Evolutionary conservation across 2,329 filamentous ascomycete species (phyloP).

Genomic region (Mycocentrospora acerina): DNA sequence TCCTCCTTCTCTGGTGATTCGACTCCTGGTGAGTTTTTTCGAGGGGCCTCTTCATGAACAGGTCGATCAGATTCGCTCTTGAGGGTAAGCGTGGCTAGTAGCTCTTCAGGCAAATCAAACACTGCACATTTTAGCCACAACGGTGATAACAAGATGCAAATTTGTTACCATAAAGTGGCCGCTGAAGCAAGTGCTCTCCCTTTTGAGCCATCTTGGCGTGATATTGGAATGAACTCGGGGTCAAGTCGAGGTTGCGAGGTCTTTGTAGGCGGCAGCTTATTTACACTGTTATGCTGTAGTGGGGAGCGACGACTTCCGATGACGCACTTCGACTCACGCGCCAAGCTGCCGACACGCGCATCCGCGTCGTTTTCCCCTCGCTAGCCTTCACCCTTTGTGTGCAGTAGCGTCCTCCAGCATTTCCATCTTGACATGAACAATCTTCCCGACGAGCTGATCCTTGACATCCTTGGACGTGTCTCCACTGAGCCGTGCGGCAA

Average conservation of each 20-base stretch:
- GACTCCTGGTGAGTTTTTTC: conserved; percentile 5
- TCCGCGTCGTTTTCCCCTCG: too few relatives aligned
- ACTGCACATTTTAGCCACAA: conserved; percentile 52
- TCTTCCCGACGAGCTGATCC: conserved; percentile 6
- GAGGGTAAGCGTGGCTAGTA: conserved; percentile 67
- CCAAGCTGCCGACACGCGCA: too few relatives aligned
- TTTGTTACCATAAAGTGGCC: conserved; percentile 42
- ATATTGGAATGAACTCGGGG: background rate
- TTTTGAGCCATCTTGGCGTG: conserved; percentile 30
- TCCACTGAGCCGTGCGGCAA: too few relatives aligned
- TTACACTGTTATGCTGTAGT: conserved; percentile 12
- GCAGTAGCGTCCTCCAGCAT: conserved; percentile 1
- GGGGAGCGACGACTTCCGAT: conserved; percentile 12
- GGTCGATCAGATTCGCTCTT: conserved; percentile 45
- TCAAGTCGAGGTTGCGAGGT: background rate
- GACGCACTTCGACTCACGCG: conserved; percentile 8
- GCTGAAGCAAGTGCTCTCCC: conserved; percentile 35
- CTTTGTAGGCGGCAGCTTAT: conserved; percentile 4
- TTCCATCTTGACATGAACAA: background rate
- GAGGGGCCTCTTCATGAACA: conserved; percentile 15
- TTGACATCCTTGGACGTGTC: background rate
- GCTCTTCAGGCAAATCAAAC: conserved; percentile 77
- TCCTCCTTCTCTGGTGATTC: conserved; percentile 43
- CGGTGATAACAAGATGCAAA: background rate
- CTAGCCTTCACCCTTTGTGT: too few relatives aligned